These are phyloP conservation scores for Ogataea nitratoaversa DNA, from an alignment of 805 yeast species.

Conservation along the genomic window DNA sequence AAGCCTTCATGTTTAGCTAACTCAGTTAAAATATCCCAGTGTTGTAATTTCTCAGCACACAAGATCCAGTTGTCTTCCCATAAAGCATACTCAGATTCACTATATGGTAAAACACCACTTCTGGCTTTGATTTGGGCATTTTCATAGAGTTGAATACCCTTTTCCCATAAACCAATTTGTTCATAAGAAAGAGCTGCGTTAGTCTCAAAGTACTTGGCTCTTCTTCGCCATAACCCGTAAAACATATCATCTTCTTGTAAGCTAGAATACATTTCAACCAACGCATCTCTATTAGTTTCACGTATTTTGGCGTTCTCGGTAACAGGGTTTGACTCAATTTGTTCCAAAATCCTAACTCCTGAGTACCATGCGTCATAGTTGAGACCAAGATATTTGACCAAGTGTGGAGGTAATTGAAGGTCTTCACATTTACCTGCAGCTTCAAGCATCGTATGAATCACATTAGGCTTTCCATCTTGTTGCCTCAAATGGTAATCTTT, in stretches of 20 bases:
- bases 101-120: slow-evolving; percentile 90
- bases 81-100: slow-evolving; percentile 88
- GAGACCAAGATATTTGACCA: slow-evolving; percentile 81
- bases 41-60: slow-evolving; percentile 95
- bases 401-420: slow-evolving; percentile 87
- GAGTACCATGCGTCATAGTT: slow-evolving; percentile 91
- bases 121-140: slow-evolving; percentile 96
- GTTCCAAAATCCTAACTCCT: slow-evolving; percentile 79
- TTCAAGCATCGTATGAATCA: slow-evolving; percentile 75
- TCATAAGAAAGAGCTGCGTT: slow-evolving; percentile 90
- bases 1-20: slow-evolving; percentile 97
- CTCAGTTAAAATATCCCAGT: slow-evolving; percentile 96
- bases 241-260: slow-evolving; percentile 95
- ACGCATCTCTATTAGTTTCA: slow-evolving; percentile 85
- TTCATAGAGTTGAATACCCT: slow-evolving; percentile 90
- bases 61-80: slow-evolving; percentile 99
- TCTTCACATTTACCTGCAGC: slow-evolving; percentile 74
- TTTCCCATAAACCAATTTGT: slow-evolving; percentile 92
- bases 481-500: slow-evolving; percentile 94
- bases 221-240: slow-evolving; percentile 95
- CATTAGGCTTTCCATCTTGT: slow-evolving; percentile 80
- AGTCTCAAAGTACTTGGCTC: slow-evolving; percentile 92
- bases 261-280: slow-evolving; percentile 82
- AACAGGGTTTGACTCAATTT: slow-evolving; percentile 42
- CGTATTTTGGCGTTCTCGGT: slow-evolving; percentile 67